Evolutionary conservation across 2,329 filamentous ascomycete species (phyloP).

Genomic region (Colletotrichum liriopes): DNA sequence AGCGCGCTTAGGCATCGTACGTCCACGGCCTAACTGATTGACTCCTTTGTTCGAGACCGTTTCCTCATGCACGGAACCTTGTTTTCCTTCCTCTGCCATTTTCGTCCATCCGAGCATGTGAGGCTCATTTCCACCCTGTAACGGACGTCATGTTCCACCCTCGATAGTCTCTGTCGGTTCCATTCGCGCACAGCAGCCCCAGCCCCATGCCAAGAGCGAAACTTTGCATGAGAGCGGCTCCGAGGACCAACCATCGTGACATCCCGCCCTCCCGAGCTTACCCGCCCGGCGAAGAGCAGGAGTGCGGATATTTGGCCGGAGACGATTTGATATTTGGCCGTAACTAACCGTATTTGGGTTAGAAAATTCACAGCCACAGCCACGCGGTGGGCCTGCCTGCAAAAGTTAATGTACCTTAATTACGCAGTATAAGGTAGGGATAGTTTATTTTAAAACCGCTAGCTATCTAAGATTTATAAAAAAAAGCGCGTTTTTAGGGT

Average conservation of each 20-base stretch:
- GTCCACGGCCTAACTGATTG: not conserved
- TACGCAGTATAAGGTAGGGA: no score
- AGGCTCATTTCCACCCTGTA: conserved; percentile 15
- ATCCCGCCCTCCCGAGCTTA: conserved; percentile 15
- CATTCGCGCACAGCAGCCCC: conserved; percentile 2
- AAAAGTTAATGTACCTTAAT: no score
- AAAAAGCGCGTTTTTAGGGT: no score
- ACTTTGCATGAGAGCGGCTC: conserved; percentile 4
- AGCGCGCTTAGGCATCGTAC: conserved; percentile 25
- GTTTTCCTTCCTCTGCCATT: not conserved
- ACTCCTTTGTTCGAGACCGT: not conserved
- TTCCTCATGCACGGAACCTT: not conserved
- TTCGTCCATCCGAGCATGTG: conserved; percentile 11
- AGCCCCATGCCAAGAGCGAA: conserved; percentile 13
- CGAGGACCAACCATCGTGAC: conserved; percentile 18
- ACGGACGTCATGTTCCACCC: conserved; percentile 14
- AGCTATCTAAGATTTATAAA: no score
- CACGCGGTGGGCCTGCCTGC: no score
- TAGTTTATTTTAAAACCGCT: no score
- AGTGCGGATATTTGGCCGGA: no score
- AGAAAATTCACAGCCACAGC: no score
- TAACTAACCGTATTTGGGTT: no score
- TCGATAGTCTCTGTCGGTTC: conserved; percentile 3
- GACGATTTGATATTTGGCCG: no score
- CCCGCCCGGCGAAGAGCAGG: not conserved